A percentile compares a stretch with the other conserved stretches of the same genome.
Conservation (phyloP, 2,329 filamentous ascomycete genomes). For the Blumeriella jaapii region DNA sequence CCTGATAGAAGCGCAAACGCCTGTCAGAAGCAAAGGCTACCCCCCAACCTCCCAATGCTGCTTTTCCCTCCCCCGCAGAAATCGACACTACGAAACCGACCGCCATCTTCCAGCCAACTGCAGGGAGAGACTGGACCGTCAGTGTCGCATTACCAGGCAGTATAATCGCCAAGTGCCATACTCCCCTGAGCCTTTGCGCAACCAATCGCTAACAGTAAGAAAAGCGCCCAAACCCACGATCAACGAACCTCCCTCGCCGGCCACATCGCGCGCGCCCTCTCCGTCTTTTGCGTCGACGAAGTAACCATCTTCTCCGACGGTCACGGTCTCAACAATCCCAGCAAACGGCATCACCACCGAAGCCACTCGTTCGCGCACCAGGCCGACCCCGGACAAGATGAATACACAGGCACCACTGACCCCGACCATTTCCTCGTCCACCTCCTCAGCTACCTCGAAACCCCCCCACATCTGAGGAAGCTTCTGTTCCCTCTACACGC, state of each 20-base stretch:
- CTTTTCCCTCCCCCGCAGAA: conserved; percentile 23
- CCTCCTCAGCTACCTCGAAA: conserved; percentile 71
- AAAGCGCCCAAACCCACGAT: conserved; percentile 35
- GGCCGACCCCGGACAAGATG: conserved; percentile 32
- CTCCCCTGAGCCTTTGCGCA: neutral
- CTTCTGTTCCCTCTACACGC: conserved; percentile 67
- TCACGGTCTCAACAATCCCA: conserved; percentile 25
- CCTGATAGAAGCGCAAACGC: conserved; percentile 26
- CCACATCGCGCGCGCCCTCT: conserved; percentile 67
- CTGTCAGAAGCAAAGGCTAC: conserved; percentile 20
- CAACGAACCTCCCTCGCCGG: conserved; percentile 63
- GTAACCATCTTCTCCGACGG: conserved; percentile 71
- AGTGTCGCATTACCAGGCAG: conserved; percentile 71
- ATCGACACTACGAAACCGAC: conserved; percentile 51
- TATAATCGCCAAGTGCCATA: conserved; percentile 49
- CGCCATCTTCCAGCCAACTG: conserved; percentile 53
- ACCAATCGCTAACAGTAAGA: conserved; percentile 3
- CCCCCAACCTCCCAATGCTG: conserved; percentile 14
- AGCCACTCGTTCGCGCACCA: conserved; percentile 28
- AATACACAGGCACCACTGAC: conserved; percentile 55
- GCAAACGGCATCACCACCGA: conserved; percentile 17
- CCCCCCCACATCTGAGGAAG: conserved; percentile 70
- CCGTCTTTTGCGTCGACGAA: conserved; percentile 78
- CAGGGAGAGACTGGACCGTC: conserved; percentile 58
- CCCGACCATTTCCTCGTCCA: conserved; percentile 73